These are phyloP conservation scores for Monosporascus sp. DNA, from an alignment of 2,329 filamentous ascomycete species.

Conservation along the genomic window DNA sequence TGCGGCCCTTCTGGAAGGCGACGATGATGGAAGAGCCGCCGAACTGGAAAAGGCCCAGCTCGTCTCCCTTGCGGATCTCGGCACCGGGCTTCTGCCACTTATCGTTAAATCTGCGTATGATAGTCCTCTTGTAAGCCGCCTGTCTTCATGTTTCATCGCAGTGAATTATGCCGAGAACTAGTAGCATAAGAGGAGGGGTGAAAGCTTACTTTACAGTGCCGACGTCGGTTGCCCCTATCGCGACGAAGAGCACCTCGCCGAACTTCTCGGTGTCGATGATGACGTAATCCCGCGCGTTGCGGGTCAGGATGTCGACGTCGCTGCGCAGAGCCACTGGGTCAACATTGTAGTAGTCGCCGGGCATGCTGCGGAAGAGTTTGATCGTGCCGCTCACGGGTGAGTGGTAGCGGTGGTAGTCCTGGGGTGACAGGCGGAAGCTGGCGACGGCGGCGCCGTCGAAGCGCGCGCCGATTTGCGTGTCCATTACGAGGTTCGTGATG, in stretches of 20 bases:
- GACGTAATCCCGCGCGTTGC: slow-evolving; percentile 31
- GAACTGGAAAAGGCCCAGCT: slow-evolving; percentile 35
- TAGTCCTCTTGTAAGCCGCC: too few relatives aligned
- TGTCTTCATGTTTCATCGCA: too few relatives aligned
- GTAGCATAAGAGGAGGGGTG: neutral
- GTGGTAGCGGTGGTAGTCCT: slow-evolving; percentile 42
- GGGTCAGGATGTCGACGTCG: slow-evolving; percentile 30
- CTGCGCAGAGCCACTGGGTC: slow-evolving; percentile 29
- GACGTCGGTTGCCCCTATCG: slow-evolving; percentile 34
- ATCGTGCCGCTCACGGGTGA: slow-evolving; percentile 34
- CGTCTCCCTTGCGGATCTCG: slow-evolving; percentile 32
- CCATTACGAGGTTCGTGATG: slow-evolving; percentile 32
- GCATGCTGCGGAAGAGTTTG: slow-evolving; percentile 30
- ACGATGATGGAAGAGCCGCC: slow-evolving; percentile 35
- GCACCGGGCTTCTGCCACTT: slow-evolving; percentile 23
- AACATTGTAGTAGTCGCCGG: slow-evolving; percentile 38
- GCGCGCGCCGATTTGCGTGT: slow-evolving; percentile 23
- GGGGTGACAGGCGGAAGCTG: slow-evolving; percentile 35
- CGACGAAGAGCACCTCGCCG: slow-evolving; percentile 35
- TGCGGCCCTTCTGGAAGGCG: slow-evolving; percentile 31
- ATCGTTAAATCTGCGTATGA: slow-evolving; percentile 25
- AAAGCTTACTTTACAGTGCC: slow-evolving; percentile 32
- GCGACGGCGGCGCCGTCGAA: slow-evolving; percentile 32
- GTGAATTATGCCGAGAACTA: too few relatives aligned
- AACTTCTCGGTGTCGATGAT: slow-evolving; percentile 32